Conservation (phyloP, 2,329 filamentous ascomycete genomes). For the Moelleriella libera region DNA sequence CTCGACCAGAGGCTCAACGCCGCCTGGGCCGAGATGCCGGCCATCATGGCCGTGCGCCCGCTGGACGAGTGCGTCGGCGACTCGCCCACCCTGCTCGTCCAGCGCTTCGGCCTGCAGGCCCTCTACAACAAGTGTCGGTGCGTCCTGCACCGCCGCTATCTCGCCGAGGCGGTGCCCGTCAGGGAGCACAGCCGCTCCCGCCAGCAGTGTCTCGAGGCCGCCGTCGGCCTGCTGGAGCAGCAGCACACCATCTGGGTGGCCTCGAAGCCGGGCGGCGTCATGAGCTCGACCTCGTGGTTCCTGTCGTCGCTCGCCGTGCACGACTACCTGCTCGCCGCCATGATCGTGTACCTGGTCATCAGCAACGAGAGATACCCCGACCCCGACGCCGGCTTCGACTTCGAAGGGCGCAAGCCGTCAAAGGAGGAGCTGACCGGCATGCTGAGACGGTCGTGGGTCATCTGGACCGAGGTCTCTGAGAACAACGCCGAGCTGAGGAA, state of each 20-base stretch:
- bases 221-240: conserved; percentile 30
- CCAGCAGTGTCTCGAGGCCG: conserved; percentile 33
- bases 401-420: conserved; percentile 14
- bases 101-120: conserved; percentile 36
- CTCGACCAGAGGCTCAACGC: conserved; percentile 31
- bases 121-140: conserved; percentile 41
- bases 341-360: conserved; percentile 41
- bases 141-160: conserved; percentile 39
- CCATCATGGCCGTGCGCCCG: conserved; percentile 31
- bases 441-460: conserved; percentile 25
- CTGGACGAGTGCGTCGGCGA: conserved; percentile 36
- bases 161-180: conserved; percentile 26
- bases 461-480: conserved; percentile 27
- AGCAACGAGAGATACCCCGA: conserved; percentile 27
- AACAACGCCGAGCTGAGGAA: conserved; percentile 26
- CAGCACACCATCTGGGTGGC: conserved; percentile 34
- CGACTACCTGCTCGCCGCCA: conserved; percentile 47
- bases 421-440: conserved; percentile 24
- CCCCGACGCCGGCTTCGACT: conserved; percentile 16
- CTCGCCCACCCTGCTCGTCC: conserved; percentile 29
- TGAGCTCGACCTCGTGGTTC: conserved; percentile 41
- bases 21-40: conserved; percentile 29
- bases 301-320: conserved; percentile 41
- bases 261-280: conserved; percentile 35
- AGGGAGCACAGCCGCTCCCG: conserved; percentile 38